phyloP scores from a whole-genome alignment of 768 basidiomycete species.

The Trametes cinnabarina region DNA sequence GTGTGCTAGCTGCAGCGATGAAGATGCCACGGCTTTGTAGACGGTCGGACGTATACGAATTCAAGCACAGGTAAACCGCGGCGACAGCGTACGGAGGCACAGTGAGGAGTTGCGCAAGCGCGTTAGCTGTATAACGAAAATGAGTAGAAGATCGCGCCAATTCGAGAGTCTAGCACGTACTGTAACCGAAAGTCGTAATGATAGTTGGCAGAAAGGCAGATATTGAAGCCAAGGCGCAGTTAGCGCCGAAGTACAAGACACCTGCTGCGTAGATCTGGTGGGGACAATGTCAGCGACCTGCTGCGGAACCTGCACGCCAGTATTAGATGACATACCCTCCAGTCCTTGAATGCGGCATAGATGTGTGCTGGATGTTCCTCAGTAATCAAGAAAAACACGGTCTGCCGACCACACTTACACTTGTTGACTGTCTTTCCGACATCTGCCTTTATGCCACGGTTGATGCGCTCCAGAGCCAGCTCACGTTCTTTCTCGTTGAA shows the following conservation, averaged over 20 bases:
- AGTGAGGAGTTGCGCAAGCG: conserved; percentile 66
- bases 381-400: not conserved
- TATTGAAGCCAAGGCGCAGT: conserved; percentile 74
- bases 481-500: conserved; percentile 51
- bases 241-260: conserved; percentile 75
- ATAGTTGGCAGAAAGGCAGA: conserved; percentile 85
- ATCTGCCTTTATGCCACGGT: conserved; percentile 65
- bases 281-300: not conserved
- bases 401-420: conserved; percentile 35
- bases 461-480: conserved; percentile 66
- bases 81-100: conserved; percentile 78
- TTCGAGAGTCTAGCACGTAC: conserved; percentile 61
- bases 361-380: conserved; percentile 50
- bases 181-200: conserved; percentile 67
- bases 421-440: conserved; percentile 62
- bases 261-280: conserved; percentile 61
- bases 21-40: conserved; percentile 56
- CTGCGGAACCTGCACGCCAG: too few species aligned
- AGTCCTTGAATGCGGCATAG: conserved; percentile 61
- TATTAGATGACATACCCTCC: conserved; percentile 41
- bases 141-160: conserved; percentile 35
- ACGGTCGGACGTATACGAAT: conserved; percentile 62
- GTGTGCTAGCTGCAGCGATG: conserved; percentile 41
- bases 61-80: conserved; percentile 52
- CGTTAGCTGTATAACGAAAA: conserved; percentile 44